These are phyloP conservation scores for Sarocladium oryzae DNA, from an alignment of 2,329 filamentous ascomycete genomes.

Conservation along the genomic window DNA sequence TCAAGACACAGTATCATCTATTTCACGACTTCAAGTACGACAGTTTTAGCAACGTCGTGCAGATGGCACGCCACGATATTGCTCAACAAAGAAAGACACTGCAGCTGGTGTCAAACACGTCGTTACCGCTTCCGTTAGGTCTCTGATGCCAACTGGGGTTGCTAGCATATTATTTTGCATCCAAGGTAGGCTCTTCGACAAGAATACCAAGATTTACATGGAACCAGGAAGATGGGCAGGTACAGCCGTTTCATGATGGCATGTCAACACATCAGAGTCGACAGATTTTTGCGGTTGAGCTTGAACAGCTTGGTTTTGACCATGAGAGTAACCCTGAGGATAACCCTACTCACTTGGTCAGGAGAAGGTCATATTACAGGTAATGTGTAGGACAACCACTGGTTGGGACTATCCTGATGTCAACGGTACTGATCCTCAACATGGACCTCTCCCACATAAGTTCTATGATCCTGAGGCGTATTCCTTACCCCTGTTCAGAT, in stretches of 20 bases:
- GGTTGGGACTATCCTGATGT: conserved; percentile 61
- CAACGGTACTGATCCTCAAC: conserved; percentile 63
- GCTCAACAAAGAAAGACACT: conserved; percentile 26
- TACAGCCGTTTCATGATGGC: conserved; percentile 44
- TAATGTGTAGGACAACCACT: conserved; percentile 38
- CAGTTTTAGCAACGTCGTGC: neutral
- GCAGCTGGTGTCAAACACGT: conserved; percentile 46
- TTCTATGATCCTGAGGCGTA: conserved; percentile 54
- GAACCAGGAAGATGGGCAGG: conserved; percentile 65
- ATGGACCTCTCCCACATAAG: conserved; percentile 51
- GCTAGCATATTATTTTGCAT: conserved; percentile 35
- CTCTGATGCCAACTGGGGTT: conserved; percentile 35
- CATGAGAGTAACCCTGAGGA: conserved; percentile 47
- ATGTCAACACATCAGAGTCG: conserved; percentile 39
- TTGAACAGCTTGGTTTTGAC: conserved; percentile 51
- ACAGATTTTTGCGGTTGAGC: conserved; percentile 43
- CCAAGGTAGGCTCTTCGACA: conserved; percentile 46
- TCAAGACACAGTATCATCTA: conserved; percentile 22
- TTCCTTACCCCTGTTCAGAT: conserved; percentile 54
- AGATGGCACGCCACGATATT: conserved; percentile 27
- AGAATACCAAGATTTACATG: conserved; percentile 53
- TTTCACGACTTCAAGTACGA: too few species aligned
- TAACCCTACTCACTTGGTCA: too few species aligned
- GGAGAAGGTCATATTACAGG: too few species aligned
- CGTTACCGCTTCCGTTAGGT: conserved; percentile 48